Base-by-base conservation (phyloP, 768 basidiomycete genomes). In the Panus rudis region DNA sequence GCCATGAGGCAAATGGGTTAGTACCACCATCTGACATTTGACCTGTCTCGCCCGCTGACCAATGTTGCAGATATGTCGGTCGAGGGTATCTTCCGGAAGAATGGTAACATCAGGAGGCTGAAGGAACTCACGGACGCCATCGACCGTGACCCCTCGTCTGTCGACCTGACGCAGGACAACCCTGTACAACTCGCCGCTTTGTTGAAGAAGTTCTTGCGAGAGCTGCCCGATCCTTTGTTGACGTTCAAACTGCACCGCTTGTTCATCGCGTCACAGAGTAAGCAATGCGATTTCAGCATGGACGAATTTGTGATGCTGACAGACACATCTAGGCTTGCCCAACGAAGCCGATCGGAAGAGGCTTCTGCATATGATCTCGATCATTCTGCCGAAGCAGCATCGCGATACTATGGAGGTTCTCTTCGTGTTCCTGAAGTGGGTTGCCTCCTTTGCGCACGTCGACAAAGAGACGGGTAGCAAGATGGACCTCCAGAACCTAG, bases 1-100 rank as follows among this genome's bases (percentile, higher is more conserved):
- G 92, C 96, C 10, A 98, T 99, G 96, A 76, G 87, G 58, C 93
- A 97, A 62, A 98, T 98, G 96, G 94, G 94, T 96, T 44, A 50
- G 84, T 66, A 28, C 19, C 23, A n/a, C 30, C 26, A 32, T 25
- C 21, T 12, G 27, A 16, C n/a, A 16, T 30, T 41, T 46, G 17
- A 48, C 32, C 37, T 26, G 23, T 25, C 41, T 31, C 24, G 45
- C n/a, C n/a, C n/a, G n/a, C n/a, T n/a, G n/a, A n/a, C n/a, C n/a
- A n/a, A n/a, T n/a, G n/a, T 33, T 37, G 7, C 37, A 98, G 96
- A 99, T 67, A 92, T 99, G 90, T 98, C 96, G 7, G 75, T 99
- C 30, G 96, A 98, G 65, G 96, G 96, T 45, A 94, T 99, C 51
- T 99, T 99, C 75, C 79, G 96, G 43, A 92, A 93, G 69, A 96